Conservation (phyloP, 2,329 filamentous ascomycete genomes). For the Stenocarpella maydis region DNA sequence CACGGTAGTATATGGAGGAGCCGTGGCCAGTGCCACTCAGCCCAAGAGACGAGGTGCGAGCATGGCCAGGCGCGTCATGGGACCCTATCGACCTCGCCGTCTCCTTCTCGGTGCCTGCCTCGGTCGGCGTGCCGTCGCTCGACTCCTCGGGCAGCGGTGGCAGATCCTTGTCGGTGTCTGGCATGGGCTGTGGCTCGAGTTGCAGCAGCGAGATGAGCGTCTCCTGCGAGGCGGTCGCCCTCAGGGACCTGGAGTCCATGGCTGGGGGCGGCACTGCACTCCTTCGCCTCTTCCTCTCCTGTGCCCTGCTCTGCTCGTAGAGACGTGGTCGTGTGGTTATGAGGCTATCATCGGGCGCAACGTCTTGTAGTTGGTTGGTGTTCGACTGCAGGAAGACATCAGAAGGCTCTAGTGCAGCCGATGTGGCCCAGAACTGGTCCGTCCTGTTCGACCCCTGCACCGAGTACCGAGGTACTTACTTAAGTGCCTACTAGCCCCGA, state of each 20-base stretch:
- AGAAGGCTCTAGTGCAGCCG: neutral
- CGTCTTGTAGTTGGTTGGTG: neutral
- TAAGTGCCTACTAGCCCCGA: no score
- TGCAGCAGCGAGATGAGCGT: slow-evolving; percentile 74
- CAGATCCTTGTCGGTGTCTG: slow-evolving; percentile 59
- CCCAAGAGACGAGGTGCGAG: slow-evolving; percentile 55
- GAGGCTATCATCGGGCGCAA: neutral
- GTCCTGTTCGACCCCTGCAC: neutral
- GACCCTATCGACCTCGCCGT: slow-evolving; percentile 12
- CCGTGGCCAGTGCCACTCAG: slow-evolving; percentile 71
- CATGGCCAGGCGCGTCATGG: slow-evolving; percentile 35
- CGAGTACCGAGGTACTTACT: no score
- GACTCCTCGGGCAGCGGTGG: slow-evolving; percentile 48
- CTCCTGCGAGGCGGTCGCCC: slow-evolving; percentile 55
- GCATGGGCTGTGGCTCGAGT: slow-evolving; percentile 82
- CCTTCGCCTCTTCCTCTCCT: neutral
- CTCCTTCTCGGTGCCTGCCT: slow-evolving; percentile 8
- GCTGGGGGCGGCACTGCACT: slow-evolving; percentile 36
- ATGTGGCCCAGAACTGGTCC: neutral
- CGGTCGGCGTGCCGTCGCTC: slow-evolving; percentile 17
- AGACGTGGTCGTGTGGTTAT: neutral
- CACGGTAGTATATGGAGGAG: slow-evolving; percentile 79
- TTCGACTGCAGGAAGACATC: no score
- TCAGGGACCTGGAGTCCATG: slow-evolving; percentile 48
- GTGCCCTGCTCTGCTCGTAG: neutral